phyloP scores from a whole-genome alignment of 768 basidiomycete species.

The Suillus luteus region DNA sequence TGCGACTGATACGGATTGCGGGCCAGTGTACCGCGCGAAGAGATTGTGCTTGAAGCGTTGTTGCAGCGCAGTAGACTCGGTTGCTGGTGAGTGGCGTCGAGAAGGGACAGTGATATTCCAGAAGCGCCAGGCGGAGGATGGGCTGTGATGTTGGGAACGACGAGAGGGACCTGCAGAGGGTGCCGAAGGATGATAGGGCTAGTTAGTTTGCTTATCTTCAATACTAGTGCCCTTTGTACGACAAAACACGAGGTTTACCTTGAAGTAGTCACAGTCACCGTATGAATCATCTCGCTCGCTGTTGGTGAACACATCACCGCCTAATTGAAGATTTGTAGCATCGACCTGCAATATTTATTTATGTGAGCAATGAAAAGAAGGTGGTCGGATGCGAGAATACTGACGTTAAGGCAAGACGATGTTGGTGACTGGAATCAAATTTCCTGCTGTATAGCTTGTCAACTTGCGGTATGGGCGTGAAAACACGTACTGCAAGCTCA shows the following conservation, averaged over 20 bases:
- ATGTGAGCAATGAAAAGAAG: background rate
- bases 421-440: background rate
- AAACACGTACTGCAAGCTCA: constrained; percentile 1
- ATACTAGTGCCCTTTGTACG: background rate
- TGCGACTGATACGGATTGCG: background rate
- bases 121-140: background rate
- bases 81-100: background rate
- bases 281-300: background rate
- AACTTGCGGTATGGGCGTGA: background rate
- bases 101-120: background rate
- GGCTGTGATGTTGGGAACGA: background rate
- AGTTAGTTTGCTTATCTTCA: background rate
- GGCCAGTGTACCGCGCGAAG: background rate
- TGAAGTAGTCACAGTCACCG: background rate
- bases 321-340: background rate
- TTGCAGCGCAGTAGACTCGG: background rate
- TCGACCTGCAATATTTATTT: background rate
- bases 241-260: background rate
- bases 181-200: background rate
- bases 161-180: background rate
- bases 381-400: background rate
- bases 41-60: background rate
- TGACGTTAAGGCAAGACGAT: background rate
- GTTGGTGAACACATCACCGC: background rate
- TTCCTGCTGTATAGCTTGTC: background rate